These are phyloP conservation scores for Verticillium albo-atrum DNA, from an alignment of 2,329 filamentous ascomycete genomes.

Conservation along the genomic window DNA sequence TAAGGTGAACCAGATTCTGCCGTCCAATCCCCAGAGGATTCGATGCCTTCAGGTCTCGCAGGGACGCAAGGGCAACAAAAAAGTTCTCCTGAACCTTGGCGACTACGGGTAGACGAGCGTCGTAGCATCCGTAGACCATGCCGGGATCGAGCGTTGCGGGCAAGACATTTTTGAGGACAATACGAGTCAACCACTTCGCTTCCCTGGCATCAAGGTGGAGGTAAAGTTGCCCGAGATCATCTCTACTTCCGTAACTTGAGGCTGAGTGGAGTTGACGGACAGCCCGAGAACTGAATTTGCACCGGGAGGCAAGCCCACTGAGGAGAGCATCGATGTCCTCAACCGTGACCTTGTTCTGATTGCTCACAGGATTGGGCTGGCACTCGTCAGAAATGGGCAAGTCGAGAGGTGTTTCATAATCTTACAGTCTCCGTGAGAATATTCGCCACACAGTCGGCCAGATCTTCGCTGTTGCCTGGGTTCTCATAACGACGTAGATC, in stretches of 20 bases:
- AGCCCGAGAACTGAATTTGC: slow-evolving; percentile 64
- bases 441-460: slow-evolving; percentile 66
- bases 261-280: slow-evolving; percentile 37
- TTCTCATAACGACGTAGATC: slow-evolving; percentile 60
- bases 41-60: slow-evolving; percentile 33
- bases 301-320: slow-evolving; percentile 61
- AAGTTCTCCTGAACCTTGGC: slow-evolving; percentile 69
- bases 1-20: slow-evolving; percentile 20
- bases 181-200: slow-evolving; percentile 81
- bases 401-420: slow-evolving; percentile 5
- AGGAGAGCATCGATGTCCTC: slow-evolving; percentile 69
- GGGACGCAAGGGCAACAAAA: slow-evolving; percentile 49
- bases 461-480: slow-evolving; percentile 55
- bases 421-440: slow-evolving; percentile 58
- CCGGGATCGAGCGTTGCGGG: slow-evolving; percentile 58
- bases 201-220: slow-evolving; percentile 59
- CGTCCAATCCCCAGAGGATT: slow-evolving; percentile 18
- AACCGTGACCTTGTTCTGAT: slow-evolving; percentile 48
- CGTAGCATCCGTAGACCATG: slow-evolving; percentile 54
- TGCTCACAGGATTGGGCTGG: slow-evolving; percentile 39
- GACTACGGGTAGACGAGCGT: slow-evolving; percentile 66
- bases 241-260: slow-evolving; percentile 25
- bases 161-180: slow-evolving; percentile 73
- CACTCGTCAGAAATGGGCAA: slow-evolving; percentile 18
- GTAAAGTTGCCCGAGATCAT: slow-evolving; percentile 52